A percentile compares a stretch with the other conserved stretches of the same genome.
Evolutionary conservation across 2,329 filamentous ascomycete genomes (phyloP).

Genomic region (Juglanconis oblonga): DNA sequence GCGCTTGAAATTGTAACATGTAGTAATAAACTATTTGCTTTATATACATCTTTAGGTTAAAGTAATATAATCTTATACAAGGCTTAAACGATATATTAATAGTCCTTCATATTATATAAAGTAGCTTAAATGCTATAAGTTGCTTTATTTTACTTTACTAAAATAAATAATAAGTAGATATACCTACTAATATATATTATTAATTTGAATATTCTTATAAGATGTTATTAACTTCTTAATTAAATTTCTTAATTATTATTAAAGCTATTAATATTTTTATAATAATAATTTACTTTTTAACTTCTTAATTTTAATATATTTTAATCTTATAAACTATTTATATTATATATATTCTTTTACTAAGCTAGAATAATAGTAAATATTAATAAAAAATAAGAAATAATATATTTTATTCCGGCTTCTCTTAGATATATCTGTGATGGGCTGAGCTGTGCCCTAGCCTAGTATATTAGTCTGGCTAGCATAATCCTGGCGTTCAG

Average conservation of each 20-base stretch:
- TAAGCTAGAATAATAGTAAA: background rate
- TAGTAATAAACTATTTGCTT: too few relatives aligned
- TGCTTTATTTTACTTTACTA: background rate
- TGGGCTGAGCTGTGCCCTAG: too few relatives aligned
- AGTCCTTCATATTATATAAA: background rate
- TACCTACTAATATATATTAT: background rate
- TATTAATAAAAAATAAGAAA: background rate
- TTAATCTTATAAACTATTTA: constrained; percentile 3
- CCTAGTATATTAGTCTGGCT: too few relatives aligned
- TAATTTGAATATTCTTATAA: background rate
- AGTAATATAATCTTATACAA: too few relatives aligned
- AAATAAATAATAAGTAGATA: background rate
- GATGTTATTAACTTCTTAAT: background rate
- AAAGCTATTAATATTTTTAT: constrained; percentile 2
- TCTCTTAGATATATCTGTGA: background rate
- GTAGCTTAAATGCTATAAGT: background rate
- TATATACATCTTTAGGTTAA: too few relatives aligned
- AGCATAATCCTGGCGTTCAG: too few relatives aligned
- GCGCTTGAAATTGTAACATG: too few relatives aligned
- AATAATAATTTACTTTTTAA: background rate
- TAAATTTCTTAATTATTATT: background rate
- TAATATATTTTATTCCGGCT: background rate
- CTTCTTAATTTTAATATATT: background rate
- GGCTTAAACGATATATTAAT: too few relatives aligned
- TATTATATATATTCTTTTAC: constrained; percentile 4